These are phyloP conservation scores for Coniochaeta sp. DNA, from an alignment of 2,329 filamentous ascomycete genomes.

Conservation along the genomic window DNA sequence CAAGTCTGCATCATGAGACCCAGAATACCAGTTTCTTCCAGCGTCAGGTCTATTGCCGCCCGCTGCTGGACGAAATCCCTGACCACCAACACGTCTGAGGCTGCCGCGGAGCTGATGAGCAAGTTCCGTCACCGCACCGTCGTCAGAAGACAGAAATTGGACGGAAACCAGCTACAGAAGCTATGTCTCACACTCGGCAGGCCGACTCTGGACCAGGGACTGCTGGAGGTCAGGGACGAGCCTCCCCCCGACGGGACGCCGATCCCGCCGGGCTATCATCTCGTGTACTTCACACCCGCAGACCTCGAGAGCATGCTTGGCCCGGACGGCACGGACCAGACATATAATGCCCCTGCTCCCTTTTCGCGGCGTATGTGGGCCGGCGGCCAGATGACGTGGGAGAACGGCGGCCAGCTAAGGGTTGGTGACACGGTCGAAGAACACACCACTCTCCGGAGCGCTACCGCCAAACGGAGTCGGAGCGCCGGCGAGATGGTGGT, in stretches of 20 bases:
- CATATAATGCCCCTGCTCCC: constrained; percentile 50
- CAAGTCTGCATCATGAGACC: neutral
- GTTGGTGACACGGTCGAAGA: constrained; percentile 51
- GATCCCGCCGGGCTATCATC: constrained; percentile 52
- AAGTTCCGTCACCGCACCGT: constrained; percentile 19
- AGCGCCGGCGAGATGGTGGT: constrained; percentile 56
- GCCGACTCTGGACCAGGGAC: constrained; percentile 29
- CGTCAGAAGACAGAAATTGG: constrained; percentile 40
- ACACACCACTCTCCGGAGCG: constrained; percentile 45
- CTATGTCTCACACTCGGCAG: constrained; percentile 51
- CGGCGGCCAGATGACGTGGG: constrained; percentile 51
- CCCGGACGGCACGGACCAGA: constrained; percentile 51
- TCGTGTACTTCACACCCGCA: constrained; percentile 56
- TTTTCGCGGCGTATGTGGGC: constrained; percentile 64
- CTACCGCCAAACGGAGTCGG: constrained; percentile 45
- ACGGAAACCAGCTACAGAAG: constrained; percentile 57
- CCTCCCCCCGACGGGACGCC: constrained; percentile 36
- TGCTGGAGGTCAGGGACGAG: constrained; percentile 27
- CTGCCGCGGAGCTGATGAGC: constrained; percentile 19
- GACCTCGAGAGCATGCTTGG: constrained; percentile 48
- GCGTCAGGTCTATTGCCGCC: neutral
- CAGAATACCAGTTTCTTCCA: neutral
- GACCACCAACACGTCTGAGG: constrained; percentile 10
- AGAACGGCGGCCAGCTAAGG: constrained; percentile 23
- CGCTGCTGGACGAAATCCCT: neutral